Evolutionary conservation across 306 rosid species (phyloP), one percentile per base, ranked within the genome.

Genomic region (Luffa acutangula): DNA sequence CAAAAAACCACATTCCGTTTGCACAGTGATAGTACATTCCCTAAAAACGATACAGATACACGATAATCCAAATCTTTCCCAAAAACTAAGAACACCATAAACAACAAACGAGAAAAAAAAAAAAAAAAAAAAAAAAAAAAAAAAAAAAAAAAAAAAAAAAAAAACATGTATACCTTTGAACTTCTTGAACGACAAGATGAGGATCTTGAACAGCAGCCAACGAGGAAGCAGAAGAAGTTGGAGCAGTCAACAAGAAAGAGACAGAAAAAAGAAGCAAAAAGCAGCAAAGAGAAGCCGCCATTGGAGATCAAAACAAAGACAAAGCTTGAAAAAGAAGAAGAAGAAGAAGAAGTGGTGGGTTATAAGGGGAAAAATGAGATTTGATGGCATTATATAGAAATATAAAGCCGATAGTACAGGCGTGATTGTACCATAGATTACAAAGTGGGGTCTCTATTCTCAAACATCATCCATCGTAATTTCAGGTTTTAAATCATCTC

Each of bases 341-440:
- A 45, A 51, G 43, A 60, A 10, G 7, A 8, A 39, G 15, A 52
- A 39, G 3, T 4, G 31, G 2, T 51, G 64, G 58, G 14, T 25
- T 25, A 25, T 25, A 25, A 25, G 31, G 31, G 31, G 31, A 6
- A 14, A 41, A 67, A 34, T 37, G 33, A 2, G 56, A 48, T 20
- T 33, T 7, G 17, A 36, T 9, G 7, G 2, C 17, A 20, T 67
- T 85, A 84, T 84, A 85, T 87, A 86, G 39, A 74, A 80, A 78
- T 78, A 63, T n/a, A 87, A 91, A 93, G 98, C 96, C 98, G 89
- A 79, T 87, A 91, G 97, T 85, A 65, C 78, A 87, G 97, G 98
- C 98, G 98, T 91, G 98, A 93, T 93, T 90, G 82, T 17, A 41
- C 75, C 51, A 42, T 67, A 67, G 48, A 66, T 66, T 66, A 66